Evolutionary conservation across 768 basidiomycete genomes (phyloP), one percentile per base, ranked within the genome.

Genomic region (Tylopilus sp.): DNA sequence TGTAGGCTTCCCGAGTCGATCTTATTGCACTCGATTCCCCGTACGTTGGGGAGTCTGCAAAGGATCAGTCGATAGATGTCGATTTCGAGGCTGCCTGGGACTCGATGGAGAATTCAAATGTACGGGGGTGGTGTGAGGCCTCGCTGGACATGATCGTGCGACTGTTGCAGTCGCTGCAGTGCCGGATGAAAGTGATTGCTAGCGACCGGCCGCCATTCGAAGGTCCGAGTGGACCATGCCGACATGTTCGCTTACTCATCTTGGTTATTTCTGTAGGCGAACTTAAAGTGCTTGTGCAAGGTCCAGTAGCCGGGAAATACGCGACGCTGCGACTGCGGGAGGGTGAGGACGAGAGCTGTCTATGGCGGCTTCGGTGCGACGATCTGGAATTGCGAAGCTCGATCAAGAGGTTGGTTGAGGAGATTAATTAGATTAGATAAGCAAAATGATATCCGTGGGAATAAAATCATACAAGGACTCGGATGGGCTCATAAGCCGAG

Each of bases 1-100:
- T n/a, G 31, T 39, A 78, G 75, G 58, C 61, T 10, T 67, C 67
- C 21, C 63, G 65, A 17, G 60, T 67, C 18, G 86, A 91, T 69
- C 78, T 91, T 42, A 90, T 91, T 54, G 73, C 81, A 9, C 77
- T 92, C 35, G 88, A 91, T 64, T 81, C 85, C 2, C 85, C 88
- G 3, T 85, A 85, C 69, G 70, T 80, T 39, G 63, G 74, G 8
- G 83, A 84, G 52, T 72, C 74, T 21, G 35, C 57, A 21, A 65
- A 62, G 25, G 52, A 52, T 31, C 44, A 35, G 22, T 6, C 50
- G n/a, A 33, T 25, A 1, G 63, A 57, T 30, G 55, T 59, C n/a
- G 75, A 79, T 48, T 88, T 91, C 59, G 75, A 79, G 57, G 64
- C 49, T 15, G 62, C 71, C 3, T 92, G 89, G 90, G 73, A 81